These are phyloP conservation scores for Saccharomycopsis phalli DNA, from an alignment of 1,139 yeast species.

Conservation along the genomic window DNA sequence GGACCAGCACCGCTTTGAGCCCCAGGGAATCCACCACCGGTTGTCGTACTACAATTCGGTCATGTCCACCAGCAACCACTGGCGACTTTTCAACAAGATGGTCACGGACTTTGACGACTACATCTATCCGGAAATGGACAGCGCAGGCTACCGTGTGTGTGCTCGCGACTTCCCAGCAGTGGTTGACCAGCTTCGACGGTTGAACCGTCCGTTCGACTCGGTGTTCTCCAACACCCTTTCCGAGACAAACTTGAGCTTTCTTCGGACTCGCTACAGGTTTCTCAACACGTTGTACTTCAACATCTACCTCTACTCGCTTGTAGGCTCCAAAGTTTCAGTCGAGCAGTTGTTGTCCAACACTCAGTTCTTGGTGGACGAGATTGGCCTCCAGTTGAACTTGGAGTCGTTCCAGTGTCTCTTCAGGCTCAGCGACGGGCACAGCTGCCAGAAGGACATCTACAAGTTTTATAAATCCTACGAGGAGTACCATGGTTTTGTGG, in stretches of 20 bases:
- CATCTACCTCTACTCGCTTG: constrained; percentile 1
- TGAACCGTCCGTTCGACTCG: no score
- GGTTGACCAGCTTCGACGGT: no score
- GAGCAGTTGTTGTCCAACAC: neutral
- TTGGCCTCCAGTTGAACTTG: neutral
- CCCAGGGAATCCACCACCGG: neutral
- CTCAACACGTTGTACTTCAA: constrained; percentile 3
- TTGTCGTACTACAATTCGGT: neutral
- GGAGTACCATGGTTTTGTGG: no score
- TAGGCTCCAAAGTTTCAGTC: neutral
- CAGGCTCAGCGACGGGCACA: constrained; percentile 2
- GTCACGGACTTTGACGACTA: neutral
- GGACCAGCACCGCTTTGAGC: no score
- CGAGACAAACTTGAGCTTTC: neutral
- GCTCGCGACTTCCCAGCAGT: constrained; percentile 7
- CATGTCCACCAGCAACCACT: neutral
- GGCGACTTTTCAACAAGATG: neutral
- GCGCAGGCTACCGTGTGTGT: neutral
- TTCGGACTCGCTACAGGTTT: neutral
- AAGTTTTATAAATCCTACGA: neutral
- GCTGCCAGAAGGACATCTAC: neutral
- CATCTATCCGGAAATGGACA: neutral
- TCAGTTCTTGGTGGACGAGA: neutral
- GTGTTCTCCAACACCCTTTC: neutral
- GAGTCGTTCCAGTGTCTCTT: constrained; percentile 14